A percentile compares a stretch with the other conserved stretches of the same genome.
Conservation (phyloP, 176 grass and related monocot genomes). For the Pontederia paniculata region DNA sequence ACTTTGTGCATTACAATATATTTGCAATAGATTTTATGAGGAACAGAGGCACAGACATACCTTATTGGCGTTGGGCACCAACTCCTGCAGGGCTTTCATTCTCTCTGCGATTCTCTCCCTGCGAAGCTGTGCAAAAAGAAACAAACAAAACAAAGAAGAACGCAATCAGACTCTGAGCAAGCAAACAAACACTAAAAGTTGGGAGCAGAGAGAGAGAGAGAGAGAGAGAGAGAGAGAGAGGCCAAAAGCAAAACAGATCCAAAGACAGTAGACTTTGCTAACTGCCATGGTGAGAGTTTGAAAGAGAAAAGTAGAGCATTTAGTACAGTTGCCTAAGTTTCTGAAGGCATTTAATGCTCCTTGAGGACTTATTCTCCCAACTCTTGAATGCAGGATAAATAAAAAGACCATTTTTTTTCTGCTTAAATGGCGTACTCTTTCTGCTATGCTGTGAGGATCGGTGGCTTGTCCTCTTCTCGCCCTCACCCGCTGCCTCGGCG, state of each 20-base stretch:
- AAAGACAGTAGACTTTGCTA: not conserved
- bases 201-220: conserved; percentile 1
- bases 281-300: not conserved
- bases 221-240: not conserved
- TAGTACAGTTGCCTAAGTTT: conserved; percentile 17
- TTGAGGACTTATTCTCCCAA: not conserved
- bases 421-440: conserved; percentile 47
- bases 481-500: conserved; percentile 20
- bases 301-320: conserved; percentile 4
- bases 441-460: conserved; percentile 30
- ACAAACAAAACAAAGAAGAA: not conserved
- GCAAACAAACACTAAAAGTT: conserved; percentile 18
- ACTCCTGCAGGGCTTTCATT: conserved; percentile 94
- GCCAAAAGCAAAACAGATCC: not conserved
- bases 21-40: too few relatives aligned
- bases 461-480: conserved; percentile 23
- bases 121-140: conserved; percentile 40
- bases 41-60: conserved; percentile 24
- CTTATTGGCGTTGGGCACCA: conserved; percentile 90
- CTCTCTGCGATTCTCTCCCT: conserved; percentile 97
- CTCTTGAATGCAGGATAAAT: not conserved
- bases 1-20: conserved; percentile 23
- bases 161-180: not conserved
- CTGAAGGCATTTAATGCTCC: not conserved
- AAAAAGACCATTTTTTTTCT: not conserved